Evolutionary conservation across 176 grass and related monocot species (phyloP), one percentile per base, ranked within the genome.

Genomic region (Oryza glumipatula): DNA sequence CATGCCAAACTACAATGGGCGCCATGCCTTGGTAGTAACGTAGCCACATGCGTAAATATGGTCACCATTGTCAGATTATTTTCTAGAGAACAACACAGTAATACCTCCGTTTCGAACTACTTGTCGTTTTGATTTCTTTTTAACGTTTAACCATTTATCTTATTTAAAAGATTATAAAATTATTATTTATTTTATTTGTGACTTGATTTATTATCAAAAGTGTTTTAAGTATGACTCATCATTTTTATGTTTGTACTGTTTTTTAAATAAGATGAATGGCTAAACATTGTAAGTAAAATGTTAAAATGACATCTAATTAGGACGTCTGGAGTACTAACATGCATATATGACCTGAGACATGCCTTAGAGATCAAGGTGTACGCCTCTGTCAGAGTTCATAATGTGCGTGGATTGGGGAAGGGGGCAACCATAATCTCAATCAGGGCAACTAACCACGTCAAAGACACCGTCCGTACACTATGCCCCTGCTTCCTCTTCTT

Each of bases 351-450:
- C 49, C 49, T 32, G 30, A 1, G 15, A 52, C 49, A 52, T 58
- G 7, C 15, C 54, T 58, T 58, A 2, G 52, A 7, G 54, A n/a
- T 58, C 0, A 58, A 58, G 54, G 6, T n/a, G 16, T 58, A 58
- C 2, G 7, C 7, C 7, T 14, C 17, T 56, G 52, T 49, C 47
- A 49, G 13, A 3, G 13, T 56, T 56, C 52, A 56, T 19, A 19
- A 17, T 58, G 17, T 21, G 60, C 63, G 63, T 81, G 85, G 70
- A 87, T 80, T 87, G 77, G 85, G 61, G 22, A 75, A 86, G 77
- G 61, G 49, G 61, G 70, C 70, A 75, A 75, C 43, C 6, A 17
- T 11, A n/a, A 68, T 58, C 22, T 46, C 15, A 68, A 26, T 28
- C 5, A 32, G n/a, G n/a, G 19, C 11, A n/a, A 56, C 7, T 56